Base-by-base conservation (phyloP, 768 basidiomycete genomes). In the Pulveroboletus ravenelii region DNA sequence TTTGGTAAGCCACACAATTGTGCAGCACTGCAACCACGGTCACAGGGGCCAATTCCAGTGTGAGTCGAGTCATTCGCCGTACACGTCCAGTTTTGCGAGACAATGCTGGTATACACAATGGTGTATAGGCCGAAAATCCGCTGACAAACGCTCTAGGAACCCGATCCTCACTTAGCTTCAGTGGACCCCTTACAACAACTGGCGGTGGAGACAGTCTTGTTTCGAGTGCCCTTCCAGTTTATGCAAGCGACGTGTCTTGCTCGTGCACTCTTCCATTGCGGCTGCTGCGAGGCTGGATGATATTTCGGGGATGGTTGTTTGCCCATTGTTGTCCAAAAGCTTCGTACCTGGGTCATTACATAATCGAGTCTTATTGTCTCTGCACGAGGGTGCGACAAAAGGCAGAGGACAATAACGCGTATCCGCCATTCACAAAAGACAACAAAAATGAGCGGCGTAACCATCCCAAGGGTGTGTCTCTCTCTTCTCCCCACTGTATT, bases 341-440 rank as follows among this genome's bases (percentile, higher is more conserved):
- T 44, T 54, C 50, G 62, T 61, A 29, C 62, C 35, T 50, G 50
- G 15, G 3, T 14, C 4, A 42, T 66, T 57, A 59, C 42, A 4
- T 52, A 51, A 56, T 48, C 34, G 0, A 10, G 5, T 52, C 45
- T 54, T 63, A 66, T 68, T 66, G 61, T 63, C 52, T 59, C 41
- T 42, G 23, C 57, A 53, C 55, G 37, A 18, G 36, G 32, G 20
- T 23, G n/a, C 10, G 51, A 60, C 42, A 56, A 59, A n/a, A 40
- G 49, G 23, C 38, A 34, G 18, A 49, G 41, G 54, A 67, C 58
- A 64, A 62, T 60, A 60, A 37, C 45, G 20, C 27, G 32, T 14
- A 27, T 29, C 10, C 10, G 17, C 54, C 48, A 35, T 52, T 54
- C 50, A 23, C 41, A 48, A n/a, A n/a, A n/a, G 50, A 51, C 41